These are phyloP conservation scores for Herpotrichia juniperi DNA, from an alignment of 2,329 filamentous ascomycete genomes.

Conservation along the genomic window DNA sequence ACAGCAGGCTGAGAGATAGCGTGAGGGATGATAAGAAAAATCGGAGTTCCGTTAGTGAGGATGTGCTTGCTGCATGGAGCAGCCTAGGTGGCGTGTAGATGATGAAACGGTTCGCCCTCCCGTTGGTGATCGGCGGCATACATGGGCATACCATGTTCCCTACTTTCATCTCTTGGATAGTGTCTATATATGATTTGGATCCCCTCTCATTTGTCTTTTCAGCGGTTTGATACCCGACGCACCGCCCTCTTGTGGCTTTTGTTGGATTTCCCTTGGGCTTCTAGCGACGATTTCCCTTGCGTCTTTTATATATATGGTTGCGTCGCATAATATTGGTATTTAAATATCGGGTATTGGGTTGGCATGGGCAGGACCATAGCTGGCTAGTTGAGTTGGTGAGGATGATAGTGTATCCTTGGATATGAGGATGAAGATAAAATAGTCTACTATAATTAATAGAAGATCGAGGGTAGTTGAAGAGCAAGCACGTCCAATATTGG, in stretches of 20 bases:
- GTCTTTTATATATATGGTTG: not conserved
- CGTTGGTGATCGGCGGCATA: not conserved
- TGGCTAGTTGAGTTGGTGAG: not conserved
- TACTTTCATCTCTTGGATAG: not conserved
- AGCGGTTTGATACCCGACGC: not conserved
- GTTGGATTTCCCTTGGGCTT: not conserved
- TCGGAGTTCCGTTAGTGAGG: constrained; percentile 52
- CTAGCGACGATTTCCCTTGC: not conserved
- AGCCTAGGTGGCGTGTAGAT: constrained; percentile 46
- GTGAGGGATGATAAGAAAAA: constrained; percentile 22
- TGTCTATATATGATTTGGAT: not conserved
- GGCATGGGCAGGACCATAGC: not conserved
- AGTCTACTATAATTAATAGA: too few species aligned
- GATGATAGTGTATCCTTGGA: too few species aligned
- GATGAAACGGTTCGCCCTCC: not conserved
- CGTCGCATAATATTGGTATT: not conserved
- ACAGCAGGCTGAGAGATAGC: constrained; percentile 21
- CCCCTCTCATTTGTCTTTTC: not conserved
- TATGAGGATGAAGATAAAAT: too few species aligned
- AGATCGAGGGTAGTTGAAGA: too few species aligned
- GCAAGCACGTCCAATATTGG: too few species aligned
- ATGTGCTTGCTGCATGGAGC: constrained; percentile 55
- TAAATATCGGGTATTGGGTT: not conserved
- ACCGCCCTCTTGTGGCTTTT: not conserved
- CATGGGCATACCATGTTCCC: not conserved